phyloP scores from a whole-genome alignment of 2,329 filamentous ascomycete genomes.

The Colletotrichum sansevieriae region DNA sequence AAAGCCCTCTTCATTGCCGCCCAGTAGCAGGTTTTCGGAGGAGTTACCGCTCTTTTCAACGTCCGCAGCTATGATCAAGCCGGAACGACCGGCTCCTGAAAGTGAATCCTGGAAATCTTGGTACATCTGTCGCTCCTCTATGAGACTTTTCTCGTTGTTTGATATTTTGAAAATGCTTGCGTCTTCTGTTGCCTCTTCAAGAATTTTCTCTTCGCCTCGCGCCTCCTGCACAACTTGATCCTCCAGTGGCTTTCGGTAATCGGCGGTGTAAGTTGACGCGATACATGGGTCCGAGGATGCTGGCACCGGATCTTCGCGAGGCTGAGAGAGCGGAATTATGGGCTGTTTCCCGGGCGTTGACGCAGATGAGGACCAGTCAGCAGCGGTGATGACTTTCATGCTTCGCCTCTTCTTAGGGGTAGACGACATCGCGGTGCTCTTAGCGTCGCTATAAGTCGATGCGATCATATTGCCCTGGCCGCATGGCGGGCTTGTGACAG shows the following conservation, averaged over 20 bases:
- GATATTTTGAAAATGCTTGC: too few species aligned
- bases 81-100: too few species aligned
- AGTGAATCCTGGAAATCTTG: too few species aligned
- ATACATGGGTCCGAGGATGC: background rate
- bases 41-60: too few species aligned
- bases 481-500: slow-evolving; percentile 43
- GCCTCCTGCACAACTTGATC: slow-evolving; percentile 6
- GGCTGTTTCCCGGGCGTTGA: background rate
- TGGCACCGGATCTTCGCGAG: background rate
- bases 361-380: background rate
- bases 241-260: background rate
- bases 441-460: slow-evolving; percentile 33
- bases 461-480: slow-evolving; percentile 44
- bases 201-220: background rate
- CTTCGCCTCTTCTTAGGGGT: slow-evolving; percentile 35
- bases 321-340: slow-evolving; percentile 13
- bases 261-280: background rate
- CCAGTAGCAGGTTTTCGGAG: background rate
- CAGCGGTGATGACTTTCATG: slow-evolving; percentile 44
- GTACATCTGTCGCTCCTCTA: too few species aligned
- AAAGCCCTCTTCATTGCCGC: too few species aligned
- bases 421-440: slow-evolving; percentile 14
- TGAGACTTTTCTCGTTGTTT: too few species aligned
- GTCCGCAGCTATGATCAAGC: too few species aligned
- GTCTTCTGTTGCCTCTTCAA: too few species aligned